Percentiles rank a stretch among this genome's conserved stretches.
Conservation (phyloP, 140 eudicot species). For the Cichorium intybus region DNA sequence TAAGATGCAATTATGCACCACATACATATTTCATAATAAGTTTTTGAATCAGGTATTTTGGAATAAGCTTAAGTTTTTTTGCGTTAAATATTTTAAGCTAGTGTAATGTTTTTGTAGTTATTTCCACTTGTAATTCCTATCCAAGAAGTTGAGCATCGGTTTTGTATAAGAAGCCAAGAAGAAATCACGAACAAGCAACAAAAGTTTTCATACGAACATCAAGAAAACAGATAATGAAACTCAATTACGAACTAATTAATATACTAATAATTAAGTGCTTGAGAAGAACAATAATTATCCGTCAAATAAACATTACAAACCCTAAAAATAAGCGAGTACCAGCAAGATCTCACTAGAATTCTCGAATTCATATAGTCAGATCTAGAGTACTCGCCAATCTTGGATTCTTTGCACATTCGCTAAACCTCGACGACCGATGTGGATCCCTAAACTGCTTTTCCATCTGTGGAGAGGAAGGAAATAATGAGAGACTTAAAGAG, state of each 20-base stretch:
- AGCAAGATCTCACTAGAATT: conserved; percentile 64
- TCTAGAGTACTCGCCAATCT: conserved; percentile 60
- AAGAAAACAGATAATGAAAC: conserved; percentile 26
- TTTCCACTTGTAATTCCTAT: background rate
- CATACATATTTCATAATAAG: background rate
- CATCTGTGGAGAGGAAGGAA: conserved; percentile 28
- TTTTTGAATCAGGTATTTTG: background rate
- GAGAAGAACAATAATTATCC: conserved; percentile 14
- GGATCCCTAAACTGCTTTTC: conserved; percentile 18
- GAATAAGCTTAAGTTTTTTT: background rate
- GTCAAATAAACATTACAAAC: conserved; percentile 24
- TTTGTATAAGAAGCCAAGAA: background rate
- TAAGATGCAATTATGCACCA: conserved; percentile 17
- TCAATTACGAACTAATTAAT: conserved; percentile 9
- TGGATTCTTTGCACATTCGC: conserved; percentile 26
- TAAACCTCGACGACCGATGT: conserved; percentile 7
- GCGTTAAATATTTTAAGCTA: background rate
- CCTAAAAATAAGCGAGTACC: conserved; percentile 53
- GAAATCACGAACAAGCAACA: background rate
- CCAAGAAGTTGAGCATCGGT: background rate
- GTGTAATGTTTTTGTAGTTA: background rate
- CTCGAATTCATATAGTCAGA: conserved; percentile 59
- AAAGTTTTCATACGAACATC: conserved; percentile 31
- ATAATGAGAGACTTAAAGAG: conserved; percentile 45
- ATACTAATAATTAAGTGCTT: conserved; percentile 16